These are phyloP conservation scores for Colletotrichum viniferum DNA, from an alignment of 2,329 filamentous ascomycete species.

Conservation along the genomic window DNA sequence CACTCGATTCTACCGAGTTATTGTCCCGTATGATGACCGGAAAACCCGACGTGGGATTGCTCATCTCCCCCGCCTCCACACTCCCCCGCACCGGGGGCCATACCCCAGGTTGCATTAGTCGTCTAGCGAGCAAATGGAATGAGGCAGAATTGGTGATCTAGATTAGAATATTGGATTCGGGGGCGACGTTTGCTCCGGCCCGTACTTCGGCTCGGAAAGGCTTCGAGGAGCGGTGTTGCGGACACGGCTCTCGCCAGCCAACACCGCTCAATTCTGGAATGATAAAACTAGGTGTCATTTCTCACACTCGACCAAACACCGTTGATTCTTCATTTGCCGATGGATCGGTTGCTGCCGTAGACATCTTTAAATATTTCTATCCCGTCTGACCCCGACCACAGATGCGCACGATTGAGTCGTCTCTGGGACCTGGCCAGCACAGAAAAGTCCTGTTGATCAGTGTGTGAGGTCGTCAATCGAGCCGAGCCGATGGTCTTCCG, in stretches of 20 bases:
- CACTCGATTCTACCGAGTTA: neutral
- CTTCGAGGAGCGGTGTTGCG: neutral
- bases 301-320: neutral
- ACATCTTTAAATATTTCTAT: fast-evolving
- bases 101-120: neutral
- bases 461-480: neutral
- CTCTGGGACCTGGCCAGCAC: neutral
- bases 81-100: neutral
- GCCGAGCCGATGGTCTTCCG: neutral
- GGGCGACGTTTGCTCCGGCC: neutral
- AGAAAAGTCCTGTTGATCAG: neutral
- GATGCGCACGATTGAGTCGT: fast-evolving
- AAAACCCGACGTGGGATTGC: neutral
- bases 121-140: neutral
- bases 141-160: neutral
- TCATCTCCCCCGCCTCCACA: neutral
- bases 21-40: neutral
- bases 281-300: fast-evolving
- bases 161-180: neutral
- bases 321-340: fast-evolving
- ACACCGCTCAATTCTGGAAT: neutral
- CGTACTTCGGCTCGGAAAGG: neutral
- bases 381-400: neutral
- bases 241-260: neutral
- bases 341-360: neutral